A percentile compares a stretch with the other conserved stretches of the same genome.
These are phyloP conservation scores for Cercophora sp. DNA, from an alignment of 495 filamentous ascomycete species.

Conservation along the genomic window DNA sequence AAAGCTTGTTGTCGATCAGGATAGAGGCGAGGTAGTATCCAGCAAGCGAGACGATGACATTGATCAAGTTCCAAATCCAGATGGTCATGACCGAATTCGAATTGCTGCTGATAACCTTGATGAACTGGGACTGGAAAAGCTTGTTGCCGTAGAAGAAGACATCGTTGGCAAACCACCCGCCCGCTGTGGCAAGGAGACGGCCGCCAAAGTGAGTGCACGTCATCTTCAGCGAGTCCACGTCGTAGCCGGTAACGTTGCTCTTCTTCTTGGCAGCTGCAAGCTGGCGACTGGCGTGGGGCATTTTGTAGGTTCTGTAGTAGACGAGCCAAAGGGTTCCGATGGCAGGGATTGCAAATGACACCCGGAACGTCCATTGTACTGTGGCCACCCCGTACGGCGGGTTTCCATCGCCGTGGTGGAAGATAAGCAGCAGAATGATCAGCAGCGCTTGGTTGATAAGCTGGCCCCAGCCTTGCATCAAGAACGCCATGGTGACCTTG, in stretches of 20 bases:
- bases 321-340: constrained; percentile 87
- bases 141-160: constrained; percentile 98
- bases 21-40: constrained; percentile 81
- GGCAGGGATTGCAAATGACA: constrained; percentile 81
- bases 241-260: constrained; percentile 80
- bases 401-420: constrained; percentile 69
- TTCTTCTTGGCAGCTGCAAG: constrained; percentile 76
- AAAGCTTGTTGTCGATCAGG: constrained; percentile 86
- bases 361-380: constrained; percentile 78
- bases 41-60: constrained; percentile 72
- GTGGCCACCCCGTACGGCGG: constrained; percentile 67
- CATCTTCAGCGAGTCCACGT: constrained; percentile 69
- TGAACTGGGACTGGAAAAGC: constrained; percentile 87
- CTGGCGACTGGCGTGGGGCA: constrained; percentile 69
- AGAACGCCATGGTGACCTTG: constrained; percentile 85
- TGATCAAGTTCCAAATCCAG: constrained; percentile 89
- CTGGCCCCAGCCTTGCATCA: constrained; percentile 98
- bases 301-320: constrained; percentile 87
- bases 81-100: constrained; percentile 64
- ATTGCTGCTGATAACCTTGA: constrained; percentile 61
- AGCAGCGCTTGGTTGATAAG: constrained; percentile 84
- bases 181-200: constrained; percentile 78
- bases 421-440: constrained; percentile 74
- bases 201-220: constrained; percentile 76
- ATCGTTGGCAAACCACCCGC: constrained; percentile 86